Evolutionary conservation across 2,329 filamentous ascomycete genomes (phyloP).

Genomic region (Pseudocercospora ulei): DNA sequence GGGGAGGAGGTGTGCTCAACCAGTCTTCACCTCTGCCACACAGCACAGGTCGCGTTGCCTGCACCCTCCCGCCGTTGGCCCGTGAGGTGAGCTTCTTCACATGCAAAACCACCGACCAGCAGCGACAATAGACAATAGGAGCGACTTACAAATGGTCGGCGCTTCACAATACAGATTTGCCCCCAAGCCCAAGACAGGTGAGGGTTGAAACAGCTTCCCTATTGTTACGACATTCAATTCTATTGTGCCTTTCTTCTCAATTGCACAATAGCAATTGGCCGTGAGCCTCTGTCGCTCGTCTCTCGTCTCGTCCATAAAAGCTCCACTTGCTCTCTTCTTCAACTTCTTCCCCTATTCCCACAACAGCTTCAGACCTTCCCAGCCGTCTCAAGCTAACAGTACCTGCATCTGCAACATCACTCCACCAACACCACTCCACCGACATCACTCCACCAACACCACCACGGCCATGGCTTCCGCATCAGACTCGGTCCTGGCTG

Average conservation of each 20-base stretch:
- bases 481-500: neutral
- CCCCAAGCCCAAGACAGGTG: no score
- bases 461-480: neutral
- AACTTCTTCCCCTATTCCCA: neutral
- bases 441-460: neutral
- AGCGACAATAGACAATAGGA: constrained; percentile 1
- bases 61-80: neutral
- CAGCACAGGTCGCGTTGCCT: no score
- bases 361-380: neutral
- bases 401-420: no score
- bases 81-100: neutral
- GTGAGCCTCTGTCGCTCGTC: constrained; percentile 1
- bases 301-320: constrained; percentile 1
- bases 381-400: neutral
- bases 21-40: no score
- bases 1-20: no score
- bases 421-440: neutral
- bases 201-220: neutral
- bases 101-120: neutral
- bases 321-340: neutral
- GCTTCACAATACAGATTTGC: neutral
- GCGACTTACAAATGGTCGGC: neutral
- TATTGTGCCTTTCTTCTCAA: constrained; percentile 5
- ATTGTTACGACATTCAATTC: neutral
- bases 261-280: constrained; percentile 1